Conservation (phyloP, 306 rosid genomes). For the Dalbergia cultrata region DNA sequence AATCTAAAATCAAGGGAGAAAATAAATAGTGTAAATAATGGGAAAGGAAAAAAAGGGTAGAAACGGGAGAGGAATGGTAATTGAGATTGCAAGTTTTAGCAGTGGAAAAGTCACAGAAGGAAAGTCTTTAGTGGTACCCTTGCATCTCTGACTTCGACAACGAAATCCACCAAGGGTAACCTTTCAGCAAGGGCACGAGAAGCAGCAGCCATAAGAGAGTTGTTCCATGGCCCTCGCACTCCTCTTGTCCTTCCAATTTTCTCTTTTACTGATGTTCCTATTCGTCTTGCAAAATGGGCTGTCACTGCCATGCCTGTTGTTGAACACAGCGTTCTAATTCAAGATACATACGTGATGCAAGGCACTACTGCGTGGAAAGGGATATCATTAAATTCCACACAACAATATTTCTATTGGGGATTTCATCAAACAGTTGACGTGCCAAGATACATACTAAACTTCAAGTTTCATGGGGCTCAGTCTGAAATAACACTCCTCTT, state of each 20-base stretch:
- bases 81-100: background rate
- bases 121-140: conserved; percentile 52
- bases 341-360: too few species aligned
- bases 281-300: conserved; percentile 47
- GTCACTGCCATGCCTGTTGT: conserved; percentile 53
- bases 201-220: conserved; percentile 77
- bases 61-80: background rate
- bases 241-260: conserved; percentile 36
- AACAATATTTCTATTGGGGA: too few species aligned
- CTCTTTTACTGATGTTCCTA: conserved; percentile 48
- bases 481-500: too few species aligned
- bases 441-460: too few species aligned
- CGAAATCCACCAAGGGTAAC: conserved; percentile 70
- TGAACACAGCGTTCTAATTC: background rate
- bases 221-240: conserved; percentile 57
- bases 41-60: background rate
- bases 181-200: conserved; percentile 74
- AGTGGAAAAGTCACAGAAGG: background rate
- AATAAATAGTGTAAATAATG: background rate
- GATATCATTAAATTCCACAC: too few species aligned
- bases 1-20: conserved; percentile 57
- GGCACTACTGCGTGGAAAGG: too few species aligned
- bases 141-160: conserved; percentile 84
- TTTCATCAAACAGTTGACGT: too few species aligned
- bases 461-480: too few species aligned